phyloP scores from a whole-genome alignment of 495 filamentous ascomycete genomes.

The Neurospora sp. region DNA sequence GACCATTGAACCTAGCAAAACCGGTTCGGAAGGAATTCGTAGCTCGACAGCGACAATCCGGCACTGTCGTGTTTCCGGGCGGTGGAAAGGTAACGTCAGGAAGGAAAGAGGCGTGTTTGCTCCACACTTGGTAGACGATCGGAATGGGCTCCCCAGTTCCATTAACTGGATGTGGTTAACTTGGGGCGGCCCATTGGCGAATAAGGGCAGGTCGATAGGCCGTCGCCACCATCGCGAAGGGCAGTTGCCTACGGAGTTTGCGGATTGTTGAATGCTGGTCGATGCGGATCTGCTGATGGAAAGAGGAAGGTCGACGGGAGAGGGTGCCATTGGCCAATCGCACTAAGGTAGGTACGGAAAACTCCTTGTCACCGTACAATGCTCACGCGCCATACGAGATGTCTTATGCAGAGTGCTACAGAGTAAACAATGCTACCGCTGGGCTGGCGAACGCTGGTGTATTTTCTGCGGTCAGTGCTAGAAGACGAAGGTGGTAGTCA shows the following conservation, averaged over 20 bases:
- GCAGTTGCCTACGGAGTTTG: background rate
- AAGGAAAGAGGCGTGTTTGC: background rate
- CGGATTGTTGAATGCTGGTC: background rate
- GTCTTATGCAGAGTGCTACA: background rate
- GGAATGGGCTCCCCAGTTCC: background rate
- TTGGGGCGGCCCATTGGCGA: background rate
- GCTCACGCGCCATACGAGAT: background rate
- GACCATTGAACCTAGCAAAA: background rate
- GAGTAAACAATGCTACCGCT: background rate
- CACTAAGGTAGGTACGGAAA: background rate
- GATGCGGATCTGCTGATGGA: background rate
- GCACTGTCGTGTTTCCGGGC: background rate
- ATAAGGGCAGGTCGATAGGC: background rate
- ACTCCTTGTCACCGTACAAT: background rate
- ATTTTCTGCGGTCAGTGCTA: background rate
- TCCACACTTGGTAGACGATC: background rate
- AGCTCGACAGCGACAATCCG: background rate
- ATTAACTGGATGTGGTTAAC: background rate
- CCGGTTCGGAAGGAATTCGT: background rate
- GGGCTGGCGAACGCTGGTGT: background rate
- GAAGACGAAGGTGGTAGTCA: background rate
- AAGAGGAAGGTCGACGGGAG: background rate
- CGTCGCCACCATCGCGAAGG: background rate
- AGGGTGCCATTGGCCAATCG: background rate
- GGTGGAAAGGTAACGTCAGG: background rate